Evolutionary conservation across 306 rosid genomes (phyloP).

Genomic region (Quercus mongolica): DNA sequence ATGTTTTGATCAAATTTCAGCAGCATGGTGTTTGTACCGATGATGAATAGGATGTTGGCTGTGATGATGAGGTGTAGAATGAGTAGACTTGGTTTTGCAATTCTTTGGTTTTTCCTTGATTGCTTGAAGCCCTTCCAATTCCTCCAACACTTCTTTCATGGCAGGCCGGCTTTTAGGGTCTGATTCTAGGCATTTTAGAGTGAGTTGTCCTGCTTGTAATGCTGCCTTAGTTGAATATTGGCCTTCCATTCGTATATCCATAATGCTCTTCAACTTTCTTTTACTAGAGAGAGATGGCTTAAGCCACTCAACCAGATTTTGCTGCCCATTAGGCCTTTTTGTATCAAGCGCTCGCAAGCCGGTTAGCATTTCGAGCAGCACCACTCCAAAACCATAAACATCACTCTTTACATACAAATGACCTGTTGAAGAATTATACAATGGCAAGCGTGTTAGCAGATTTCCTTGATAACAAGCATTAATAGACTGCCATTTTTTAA

Average conservation of each 20-base stretch:
- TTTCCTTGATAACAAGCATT: background rate
- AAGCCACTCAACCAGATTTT: slow-evolving; percentile 66
- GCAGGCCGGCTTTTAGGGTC: slow-evolving; percentile 71
- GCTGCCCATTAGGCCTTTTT: slow-evolving; percentile 41
- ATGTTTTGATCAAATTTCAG: slow-evolving; percentile 4
- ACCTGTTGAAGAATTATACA: slow-evolving; percentile 42
- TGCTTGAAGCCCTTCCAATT: slow-evolving; percentile 52
- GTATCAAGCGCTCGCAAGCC: slow-evolving; percentile 61
- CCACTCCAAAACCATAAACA: slow-evolving; percentile 89
- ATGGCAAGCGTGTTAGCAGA: slow-evolving; percentile 6
- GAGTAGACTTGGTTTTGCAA: slow-evolving; percentile 6
- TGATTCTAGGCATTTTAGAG: slow-evolving; percentile 52
- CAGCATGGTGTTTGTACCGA: slow-evolving; percentile 16
- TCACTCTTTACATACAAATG: slow-evolving; percentile 89
- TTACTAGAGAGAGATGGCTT: slow-evolving; percentile 48
- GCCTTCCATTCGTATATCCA: slow-evolving; percentile 62
- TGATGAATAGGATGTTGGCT: background rate
- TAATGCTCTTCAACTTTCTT: slow-evolving; percentile 41
- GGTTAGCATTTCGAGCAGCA: slow-evolving; percentile 76
- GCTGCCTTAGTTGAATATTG: slow-evolving; percentile 69
- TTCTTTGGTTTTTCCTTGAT: slow-evolving; percentile 30
- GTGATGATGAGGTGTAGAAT: background rate
- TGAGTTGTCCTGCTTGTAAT: slow-evolving; percentile 39
- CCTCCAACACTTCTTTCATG: slow-evolving; percentile 67
- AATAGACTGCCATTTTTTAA: background rate